A percentile compares a stretch with the other conserved stretches of the same genome.
phyloP scores from a whole-genome alignment of 768 basidiomycete species.

The Phlebiopsis gigantea region DNA sequence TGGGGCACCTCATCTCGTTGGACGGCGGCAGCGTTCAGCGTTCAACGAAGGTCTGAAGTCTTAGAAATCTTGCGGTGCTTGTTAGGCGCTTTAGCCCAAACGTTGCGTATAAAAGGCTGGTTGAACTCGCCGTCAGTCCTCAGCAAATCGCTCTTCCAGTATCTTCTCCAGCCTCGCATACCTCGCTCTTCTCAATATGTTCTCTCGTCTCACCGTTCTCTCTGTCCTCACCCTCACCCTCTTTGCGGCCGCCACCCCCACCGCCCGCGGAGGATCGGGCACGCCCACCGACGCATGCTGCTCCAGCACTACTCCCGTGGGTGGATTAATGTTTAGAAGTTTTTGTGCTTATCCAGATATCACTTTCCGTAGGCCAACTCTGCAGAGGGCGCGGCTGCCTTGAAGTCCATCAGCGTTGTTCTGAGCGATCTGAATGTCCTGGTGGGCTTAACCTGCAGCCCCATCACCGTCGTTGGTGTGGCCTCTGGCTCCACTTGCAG shows the following conservation, averaged over 20 bases:
- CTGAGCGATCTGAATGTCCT: constrained; percentile 10
- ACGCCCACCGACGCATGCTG: constrained; percentile 1
- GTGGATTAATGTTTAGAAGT: neutral
- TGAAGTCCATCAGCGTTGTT: constrained; percentile 13
- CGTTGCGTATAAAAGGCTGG: neutral
- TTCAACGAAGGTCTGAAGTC: too few relatives aligned
- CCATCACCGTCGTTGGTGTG: constrained; percentile 13
- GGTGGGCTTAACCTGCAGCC: constrained; percentile 17
- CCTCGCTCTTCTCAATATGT: neutral
- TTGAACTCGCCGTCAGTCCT: neutral
- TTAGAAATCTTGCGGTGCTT: too few relatives aligned
- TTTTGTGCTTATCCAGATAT: neutral
- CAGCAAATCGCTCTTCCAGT: neutral
- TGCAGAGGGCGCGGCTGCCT: neutral
- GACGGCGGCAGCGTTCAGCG: too few relatives aligned
- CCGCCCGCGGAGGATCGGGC: neutral
- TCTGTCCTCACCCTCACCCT: neutral
- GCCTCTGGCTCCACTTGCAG: constrained; percentile 15
- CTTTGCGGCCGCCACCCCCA: constrained; percentile 6
- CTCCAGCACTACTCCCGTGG: constrained; percentile 5
- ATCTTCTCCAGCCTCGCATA: neutral
- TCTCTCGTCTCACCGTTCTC: constrained; percentile 5
- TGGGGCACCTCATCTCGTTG: neutral
- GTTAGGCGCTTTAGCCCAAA: too few relatives aligned
- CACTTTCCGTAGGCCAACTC: constrained; percentile 2